phyloP scores from a whole-genome alignment of 2,329 filamentous ascomycete species.

The Penicillium brasilianum region DNA sequence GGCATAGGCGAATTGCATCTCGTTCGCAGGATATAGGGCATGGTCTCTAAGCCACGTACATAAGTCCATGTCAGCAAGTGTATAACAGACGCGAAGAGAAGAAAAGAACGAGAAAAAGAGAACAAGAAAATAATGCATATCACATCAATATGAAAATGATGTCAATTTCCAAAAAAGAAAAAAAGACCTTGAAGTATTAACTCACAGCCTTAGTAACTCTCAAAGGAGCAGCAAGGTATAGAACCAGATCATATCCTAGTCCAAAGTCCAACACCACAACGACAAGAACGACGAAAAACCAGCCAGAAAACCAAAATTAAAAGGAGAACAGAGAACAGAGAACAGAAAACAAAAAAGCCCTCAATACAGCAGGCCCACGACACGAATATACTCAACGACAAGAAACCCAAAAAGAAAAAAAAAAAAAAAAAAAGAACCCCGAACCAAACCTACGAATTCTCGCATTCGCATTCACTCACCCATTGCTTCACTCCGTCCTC shows the following conservation, averaged over 20 bases:
- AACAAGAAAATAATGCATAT: conserved; percentile 2
- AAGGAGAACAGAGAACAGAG: conserved; percentile 10
- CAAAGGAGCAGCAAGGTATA: neutral
- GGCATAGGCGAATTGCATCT: neutral
- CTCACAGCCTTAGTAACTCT: neutral
- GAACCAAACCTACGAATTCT: neutral
- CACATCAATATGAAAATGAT: neutral
- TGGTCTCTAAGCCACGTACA: neutral
- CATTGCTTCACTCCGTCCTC: too few relatives aligned
- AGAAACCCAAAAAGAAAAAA: neutral
- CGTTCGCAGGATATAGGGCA: neutral
- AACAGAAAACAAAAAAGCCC: conserved; percentile 10
- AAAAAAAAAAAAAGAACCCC: neutral
- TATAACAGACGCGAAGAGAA: neutral
- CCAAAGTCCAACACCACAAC: neutral
- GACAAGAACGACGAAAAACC: neutral
- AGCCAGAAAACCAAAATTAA: neutral
- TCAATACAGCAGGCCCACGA: neutral
- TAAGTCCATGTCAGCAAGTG: neutral
- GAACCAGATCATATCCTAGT: neutral
- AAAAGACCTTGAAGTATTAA: neutral
- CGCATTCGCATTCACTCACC: neutral
- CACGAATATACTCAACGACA: neutral
- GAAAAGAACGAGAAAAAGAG: neutral
- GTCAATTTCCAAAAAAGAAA: too few relatives aligned